phyloP scores from a whole-genome alignment of 805 yeast genomes.

The Wickerhamomyces sydowiorum region DNA sequence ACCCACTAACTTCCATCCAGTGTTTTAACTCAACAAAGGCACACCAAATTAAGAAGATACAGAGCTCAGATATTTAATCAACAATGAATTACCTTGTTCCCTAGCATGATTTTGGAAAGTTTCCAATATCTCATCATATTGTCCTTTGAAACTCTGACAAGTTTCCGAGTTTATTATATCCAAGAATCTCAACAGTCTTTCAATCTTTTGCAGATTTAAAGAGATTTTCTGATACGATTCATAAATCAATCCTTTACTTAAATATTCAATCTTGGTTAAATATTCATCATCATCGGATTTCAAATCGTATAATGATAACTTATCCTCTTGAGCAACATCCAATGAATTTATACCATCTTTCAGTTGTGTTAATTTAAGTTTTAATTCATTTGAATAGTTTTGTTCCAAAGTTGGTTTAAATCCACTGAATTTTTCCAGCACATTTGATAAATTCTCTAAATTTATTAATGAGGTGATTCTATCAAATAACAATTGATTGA shows the following conservation, averaged over 20 bases:
- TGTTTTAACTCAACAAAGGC: no score
- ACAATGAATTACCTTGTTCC: slow-evolving; percentile 4
- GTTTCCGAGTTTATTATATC: background rate
- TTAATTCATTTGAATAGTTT: slow-evolving; percentile 1
- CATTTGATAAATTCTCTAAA: background rate
- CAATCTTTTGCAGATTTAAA: slow-evolving; percentile 1
- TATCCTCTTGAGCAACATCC: slow-evolving; percentile 2
- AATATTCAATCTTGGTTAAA: slow-evolving; percentile 9
- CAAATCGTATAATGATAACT: slow-evolving; percentile 7
- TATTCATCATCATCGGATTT: slow-evolving; percentile 8
- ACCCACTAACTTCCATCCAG: no score
- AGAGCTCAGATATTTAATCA: slow-evolving; percentile 6
- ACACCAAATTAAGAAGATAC: no score
- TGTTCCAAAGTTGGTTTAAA: slow-evolving; percentile 1
- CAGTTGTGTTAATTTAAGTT: background rate
- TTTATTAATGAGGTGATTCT: background rate
- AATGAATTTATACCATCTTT: slow-evolving; percentile 1
- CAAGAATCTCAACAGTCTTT: background rate
- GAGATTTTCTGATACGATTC: slow-evolving; percentile 9
- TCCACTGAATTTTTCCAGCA: slow-evolving; percentile 1
- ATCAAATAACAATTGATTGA: background rate
- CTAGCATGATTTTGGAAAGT: slow-evolving; percentile 7
- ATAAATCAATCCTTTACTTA: slow-evolving; percentile 13
- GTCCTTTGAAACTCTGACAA: background rate
- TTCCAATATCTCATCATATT: background rate